Evolutionary conservation across 164 flowering plant genomes (phyloP).

Genomic region (Berberis vulgaris): DNA sequence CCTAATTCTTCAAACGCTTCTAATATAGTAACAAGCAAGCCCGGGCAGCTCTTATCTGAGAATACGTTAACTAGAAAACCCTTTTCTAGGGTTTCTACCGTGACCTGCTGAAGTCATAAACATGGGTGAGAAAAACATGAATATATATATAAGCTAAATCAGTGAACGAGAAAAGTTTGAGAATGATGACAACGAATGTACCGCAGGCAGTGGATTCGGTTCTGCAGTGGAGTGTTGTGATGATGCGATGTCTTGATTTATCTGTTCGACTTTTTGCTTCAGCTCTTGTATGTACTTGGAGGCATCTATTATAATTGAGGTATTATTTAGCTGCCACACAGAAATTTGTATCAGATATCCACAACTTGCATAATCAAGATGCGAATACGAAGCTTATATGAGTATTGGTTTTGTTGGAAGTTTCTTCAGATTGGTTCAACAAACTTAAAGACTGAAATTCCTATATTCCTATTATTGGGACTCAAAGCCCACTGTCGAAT

Average conservation of each 20-base stretch:
- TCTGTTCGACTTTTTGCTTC: conserved; percentile 63
- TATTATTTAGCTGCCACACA: conserved; percentile 41
- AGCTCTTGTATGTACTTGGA: conserved; percentile 71
- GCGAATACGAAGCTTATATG: no score
- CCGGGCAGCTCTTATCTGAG: conserved; percentile 46
- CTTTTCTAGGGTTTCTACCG: conserved; percentile 61
- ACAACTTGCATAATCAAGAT: no score
- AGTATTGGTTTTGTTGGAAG: no score
- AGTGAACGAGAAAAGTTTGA: no score
- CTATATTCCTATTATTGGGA: no score
- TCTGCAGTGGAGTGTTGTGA: conserved; percentile 16
- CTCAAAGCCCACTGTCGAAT: no score
- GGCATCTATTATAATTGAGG: conserved; percentile 76
- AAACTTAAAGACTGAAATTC: no score
- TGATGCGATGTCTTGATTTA: conserved; percentile 51
- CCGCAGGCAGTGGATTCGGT: conserved; percentile 31
- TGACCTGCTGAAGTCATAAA: conserved; percentile 30
- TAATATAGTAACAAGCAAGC: conserved; percentile 58
- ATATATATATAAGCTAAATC: no score
- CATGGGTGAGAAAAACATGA: no score
- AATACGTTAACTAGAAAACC: conserved; percentile 58
- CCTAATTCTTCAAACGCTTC: conserved; percentile 81
- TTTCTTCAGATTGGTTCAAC: no score
- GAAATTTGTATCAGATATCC: conserved; percentile 6
- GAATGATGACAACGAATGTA: conserved; percentile 4